A percentile compares a stretch with the other conserved stretches of the same genome.
These are phyloP conservation scores for Moesziomyces parantarcticus DNA, from an alignment of 1,284 basidiomycete genomes.

Conservation along the genomic window DNA sequence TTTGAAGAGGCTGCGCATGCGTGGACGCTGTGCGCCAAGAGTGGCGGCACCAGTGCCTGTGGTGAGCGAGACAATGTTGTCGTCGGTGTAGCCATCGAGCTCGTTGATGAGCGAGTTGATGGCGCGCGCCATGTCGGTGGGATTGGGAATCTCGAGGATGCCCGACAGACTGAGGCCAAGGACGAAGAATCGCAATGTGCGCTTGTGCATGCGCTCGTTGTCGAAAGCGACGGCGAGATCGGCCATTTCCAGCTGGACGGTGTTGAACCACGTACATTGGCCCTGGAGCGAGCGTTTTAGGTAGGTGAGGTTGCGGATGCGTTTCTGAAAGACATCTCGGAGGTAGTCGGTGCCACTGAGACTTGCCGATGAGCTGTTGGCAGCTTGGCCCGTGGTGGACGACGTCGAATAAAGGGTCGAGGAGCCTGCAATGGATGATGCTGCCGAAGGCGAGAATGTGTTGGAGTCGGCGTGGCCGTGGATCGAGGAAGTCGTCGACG, in stretches of 20 bases:
- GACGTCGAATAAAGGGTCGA: slow-evolving; percentile 14
- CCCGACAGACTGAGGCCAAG: slow-evolving; percentile 51
- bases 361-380: slow-evolving; percentile 1
- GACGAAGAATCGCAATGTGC: slow-evolving; percentile 40
- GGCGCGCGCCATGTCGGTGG: slow-evolving; percentile 41
- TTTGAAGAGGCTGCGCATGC: slow-evolving; percentile 54
- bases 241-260: slow-evolving; percentile 22
- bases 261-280: slow-evolving; percentile 44
- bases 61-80: slow-evolving; percentile 27
- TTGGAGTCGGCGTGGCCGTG: slow-evolving; percentile 3
- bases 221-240: slow-evolving; percentile 46
- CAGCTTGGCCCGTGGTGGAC: slow-evolving; percentile 1
- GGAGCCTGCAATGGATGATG: slow-evolving; percentile 12
- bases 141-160: slow-evolving; percentile 42
- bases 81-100: slow-evolving; percentile 45
- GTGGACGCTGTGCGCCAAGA: slow-evolving; percentile 32
- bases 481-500: slow-evolving; percentile 14
- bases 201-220: slow-evolving; percentile 48
- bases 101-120: slow-evolving; percentile 50
- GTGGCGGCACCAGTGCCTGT: slow-evolving; percentile 13
- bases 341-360: slow-evolving; percentile 27
- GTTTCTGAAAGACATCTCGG: slow-evolving; percentile 42
- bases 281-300: slow-evolving; percentile 46
- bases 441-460: slow-evolving; percentile 13
- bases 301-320: slow-evolving; percentile 38